These are phyloP conservation scores for Xylaria sp. DNA, from an alignment of 2,329 filamentous ascomycete genomes.

Conservation along the genomic window DNA sequence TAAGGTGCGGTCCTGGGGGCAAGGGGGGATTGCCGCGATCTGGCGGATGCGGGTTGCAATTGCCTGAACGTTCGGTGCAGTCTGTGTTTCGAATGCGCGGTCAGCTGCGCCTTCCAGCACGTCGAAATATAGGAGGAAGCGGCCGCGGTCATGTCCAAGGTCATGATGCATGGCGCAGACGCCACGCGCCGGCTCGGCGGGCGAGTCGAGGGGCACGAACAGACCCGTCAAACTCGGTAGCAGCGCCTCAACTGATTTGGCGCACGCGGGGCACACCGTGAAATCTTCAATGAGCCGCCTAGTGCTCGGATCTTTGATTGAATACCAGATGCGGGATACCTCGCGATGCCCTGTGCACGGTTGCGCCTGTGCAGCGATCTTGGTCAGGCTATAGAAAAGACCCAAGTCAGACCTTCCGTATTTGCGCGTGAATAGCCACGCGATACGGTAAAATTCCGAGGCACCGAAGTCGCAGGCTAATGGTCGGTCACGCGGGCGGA, in stretches of 20 bases:
- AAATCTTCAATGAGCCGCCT: slow-evolving; percentile 75
- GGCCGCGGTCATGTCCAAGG: slow-evolving; percentile 48
- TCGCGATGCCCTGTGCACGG: slow-evolving; percentile 69
- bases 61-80: slow-evolving; percentile 66
- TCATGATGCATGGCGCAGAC: slow-evolving; percentile 75
- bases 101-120: slow-evolving; percentile 68
- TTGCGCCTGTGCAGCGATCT: slow-evolving; percentile 66
- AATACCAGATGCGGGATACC: slow-evolving; percentile 76
- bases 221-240: slow-evolving; percentile 77
- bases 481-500: slow-evolving; percentile 65
- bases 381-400: slow-evolving; percentile 75
- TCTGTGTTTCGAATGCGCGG: slow-evolving; percentile 56
- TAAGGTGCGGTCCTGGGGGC: slow-evolving; percentile 71
- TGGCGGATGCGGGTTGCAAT: slow-evolving; percentile 73
- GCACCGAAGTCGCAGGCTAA: slow-evolving; percentile 83
- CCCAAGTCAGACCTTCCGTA: slow-evolving; percentile 73
- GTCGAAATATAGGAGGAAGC: slow-evolving; percentile 70
- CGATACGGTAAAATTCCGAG: slow-evolving; percentile 82
- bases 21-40: slow-evolving; percentile 69
- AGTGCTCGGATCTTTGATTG: slow-evolving; percentile 75
- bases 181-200: slow-evolving; percentile 59
- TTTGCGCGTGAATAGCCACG: slow-evolving; percentile 83
- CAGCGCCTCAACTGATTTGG: slow-evolving; percentile 75
- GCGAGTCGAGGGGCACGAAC: slow-evolving; percentile 66
- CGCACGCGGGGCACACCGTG: slow-evolving; percentile 78